These are phyloP conservation scores for Agrocybe chaxingu DNA, from an alignment of 768 basidiomycete species.

Conservation along the genomic window DNA sequence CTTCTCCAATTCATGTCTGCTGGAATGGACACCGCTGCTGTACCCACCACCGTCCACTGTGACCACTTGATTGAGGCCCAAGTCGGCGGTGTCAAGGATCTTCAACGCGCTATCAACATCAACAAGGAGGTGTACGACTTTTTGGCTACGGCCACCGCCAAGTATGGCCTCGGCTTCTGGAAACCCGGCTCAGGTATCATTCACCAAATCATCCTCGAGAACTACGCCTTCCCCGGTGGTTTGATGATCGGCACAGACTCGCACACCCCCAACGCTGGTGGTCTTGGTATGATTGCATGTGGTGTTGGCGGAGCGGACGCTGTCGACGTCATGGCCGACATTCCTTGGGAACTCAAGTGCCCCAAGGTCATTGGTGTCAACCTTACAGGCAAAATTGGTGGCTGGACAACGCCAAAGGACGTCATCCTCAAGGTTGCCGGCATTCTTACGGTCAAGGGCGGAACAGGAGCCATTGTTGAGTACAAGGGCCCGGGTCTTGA, in stretches of 20 bases:
- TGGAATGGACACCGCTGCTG: slow-evolving; percentile 95
- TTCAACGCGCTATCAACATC: slow-evolving; percentile 85
- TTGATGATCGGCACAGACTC: slow-evolving; percentile 99
- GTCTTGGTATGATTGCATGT: slow-evolving; percentile 98
- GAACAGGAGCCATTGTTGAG: slow-evolving; percentile 98
- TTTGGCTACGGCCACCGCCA: slow-evolving; percentile 94
- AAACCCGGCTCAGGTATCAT: slow-evolving; percentile 99
- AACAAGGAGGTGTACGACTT: slow-evolving; percentile 99
- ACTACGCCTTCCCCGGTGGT: slow-evolving; percentile 99
- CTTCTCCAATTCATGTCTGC: slow-evolving; percentile 99
- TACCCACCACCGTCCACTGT: slow-evolving; percentile 98
- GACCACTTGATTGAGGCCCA: slow-evolving; percentile 99
- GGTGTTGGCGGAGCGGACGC: slow-evolving; percentile 99
- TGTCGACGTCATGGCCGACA: slow-evolving; percentile 96
- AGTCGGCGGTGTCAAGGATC: slow-evolving; percentile 88
- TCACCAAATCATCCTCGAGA: slow-evolving; percentile 98
- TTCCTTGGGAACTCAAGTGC: slow-evolving; percentile 99
- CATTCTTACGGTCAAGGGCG: slow-evolving; percentile 98
- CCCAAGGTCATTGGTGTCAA: slow-evolving; percentile 99
- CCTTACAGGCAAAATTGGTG: slow-evolving; percentile 89
- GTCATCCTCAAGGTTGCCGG: slow-evolving; percentile 99
- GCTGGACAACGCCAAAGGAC: slow-evolving; percentile 99
- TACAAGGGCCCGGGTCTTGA: slow-evolving; percentile 95
- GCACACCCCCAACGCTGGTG: slow-evolving; percentile 98
- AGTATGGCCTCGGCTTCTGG: slow-evolving; percentile 99